Evolutionary conservation across 331 rosid genomes (phyloP), one percentile per base, ranked within the genome.

Genomic region (Cucumis variabilis): DNA sequence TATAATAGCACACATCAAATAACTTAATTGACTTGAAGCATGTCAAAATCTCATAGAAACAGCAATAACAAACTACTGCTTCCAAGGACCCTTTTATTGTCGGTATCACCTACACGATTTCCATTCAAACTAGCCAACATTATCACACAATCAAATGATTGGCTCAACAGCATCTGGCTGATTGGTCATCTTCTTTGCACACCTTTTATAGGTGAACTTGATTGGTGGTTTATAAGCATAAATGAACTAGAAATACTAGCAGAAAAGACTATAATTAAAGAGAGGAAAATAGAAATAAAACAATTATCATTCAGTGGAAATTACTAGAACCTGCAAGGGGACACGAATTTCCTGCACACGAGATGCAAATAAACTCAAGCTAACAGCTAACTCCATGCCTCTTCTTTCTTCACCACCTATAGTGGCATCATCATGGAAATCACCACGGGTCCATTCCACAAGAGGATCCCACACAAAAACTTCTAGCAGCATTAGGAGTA

Each of bases 311-410:
- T 21, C 55, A 55, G 46, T 30, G 53, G 21, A 82, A 82, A 62
- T 33, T 24, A 60, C 37, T 44, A 85, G 70, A 86, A 96, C 99
- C 99, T 95, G 98, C 60, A 96, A 91, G 88, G 99, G 98, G 90
- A 96, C 98, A 48, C 99, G 98, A 70, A 95, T 95, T 93, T 96
- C 99, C 93, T 95, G 99, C 88, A 96, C 99, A 88, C 99, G 93
- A 75, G 99, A 96, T 78, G 99, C 98, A 94, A 96, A 96, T 88
- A 96, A 89, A 93, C 98, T 95, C 90, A 96, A 93, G 94, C 98
- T 96, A 89, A 96, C 98, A 92, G 99, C 99, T 92, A 95, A 92
- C 91, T 96, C 99, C 99, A 96, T 96, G 88, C 99, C 99, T 91
- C 93, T 96, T 90, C 99, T 95, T 92, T 96, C 99, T 92, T 96